These are phyloP conservation scores for Cryptococcus amylolentus DNA, from an alignment of 1,284 basidiomycete genomes.

Conservation along the genomic window DNA sequence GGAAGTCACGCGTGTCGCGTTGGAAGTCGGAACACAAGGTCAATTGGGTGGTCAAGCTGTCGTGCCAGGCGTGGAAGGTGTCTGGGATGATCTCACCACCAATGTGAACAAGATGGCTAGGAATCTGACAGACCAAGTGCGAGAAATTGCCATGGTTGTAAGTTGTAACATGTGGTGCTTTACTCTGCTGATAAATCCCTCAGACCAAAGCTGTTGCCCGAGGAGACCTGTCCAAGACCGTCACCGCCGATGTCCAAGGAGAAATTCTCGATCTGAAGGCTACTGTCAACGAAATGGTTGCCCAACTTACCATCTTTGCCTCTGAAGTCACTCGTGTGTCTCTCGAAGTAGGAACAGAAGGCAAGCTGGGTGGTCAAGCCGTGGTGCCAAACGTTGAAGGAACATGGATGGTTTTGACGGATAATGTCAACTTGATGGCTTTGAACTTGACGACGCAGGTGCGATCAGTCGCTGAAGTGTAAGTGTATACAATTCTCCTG, in stretches of 20 bases:
- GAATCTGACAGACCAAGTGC: conserved; percentile 93
- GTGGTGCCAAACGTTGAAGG: conserved; percentile 81
- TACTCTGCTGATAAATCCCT: conserved; percentile 3
- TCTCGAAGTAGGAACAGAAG: conserved; percentile 90
- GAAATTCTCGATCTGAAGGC: conserved; percentile 89
- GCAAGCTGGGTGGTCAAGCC: conserved; percentile 92
- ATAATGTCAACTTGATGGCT: conserved; percentile 75
- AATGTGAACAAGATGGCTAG: conserved; percentile 91
- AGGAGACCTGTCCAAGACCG: conserved; percentile 83
- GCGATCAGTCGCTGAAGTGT: conserved; percentile 88
- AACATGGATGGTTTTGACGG: conserved; percentile 90
- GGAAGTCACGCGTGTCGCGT: conserved; percentile 90
- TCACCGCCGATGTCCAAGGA: conserved; percentile 93
- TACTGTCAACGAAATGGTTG: conserved; percentile 56
- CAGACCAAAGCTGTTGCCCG: conserved; percentile 88
- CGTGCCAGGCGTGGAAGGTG: conserved; percentile 89
- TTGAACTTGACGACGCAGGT: conserved; percentile 91
- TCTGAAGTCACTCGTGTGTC: conserved; percentile 73
- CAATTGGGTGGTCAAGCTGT: conserved; percentile 88
- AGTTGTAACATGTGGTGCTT: conserved; percentile 21
- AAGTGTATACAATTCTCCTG: conserved; percentile 7
- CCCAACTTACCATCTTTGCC: conserved; percentile 55
- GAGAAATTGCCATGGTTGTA: conserved; percentile 87
- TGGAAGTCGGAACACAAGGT: conserved; percentile 87
- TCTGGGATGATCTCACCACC: conserved; percentile 85